Percentiles rank a stretch among this genome's conserved stretches.
Conservation (phyloP, 768 basidiomycete species). For the Xerocomus brunneocitrinus region DNA sequence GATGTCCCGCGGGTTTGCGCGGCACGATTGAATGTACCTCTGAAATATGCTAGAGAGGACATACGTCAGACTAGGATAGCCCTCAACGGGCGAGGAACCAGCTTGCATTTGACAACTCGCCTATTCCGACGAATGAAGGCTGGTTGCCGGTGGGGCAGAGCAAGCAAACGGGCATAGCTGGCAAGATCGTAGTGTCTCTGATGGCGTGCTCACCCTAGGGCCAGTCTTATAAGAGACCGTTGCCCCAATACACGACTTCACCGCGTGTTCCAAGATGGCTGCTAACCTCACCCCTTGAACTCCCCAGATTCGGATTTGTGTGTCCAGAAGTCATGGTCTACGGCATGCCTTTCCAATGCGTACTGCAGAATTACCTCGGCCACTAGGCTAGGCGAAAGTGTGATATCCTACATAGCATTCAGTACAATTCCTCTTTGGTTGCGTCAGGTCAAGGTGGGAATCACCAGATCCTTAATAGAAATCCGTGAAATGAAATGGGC, state of each 20-base stretch:
- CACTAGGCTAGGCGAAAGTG: slow-evolving; percentile 2
- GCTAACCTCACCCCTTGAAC: slow-evolving; percentile 23
- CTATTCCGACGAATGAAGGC: slow-evolving; percentile 19
- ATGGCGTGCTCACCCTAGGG: slow-evolving; percentile 10
- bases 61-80: slow-evolving; percentile 3
- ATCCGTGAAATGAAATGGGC: slow-evolving; percentile 13
- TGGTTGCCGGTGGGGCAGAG: slow-evolving; percentile 22
- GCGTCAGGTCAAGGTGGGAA: slow-evolving; percentile 19
- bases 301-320: slow-evolving; percentile 20
- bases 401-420: not conserved
- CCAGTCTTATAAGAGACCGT: slow-evolving; percentile 28
- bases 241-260: slow-evolving; percentile 31
- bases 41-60: slow-evolving; percentile 21
- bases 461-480: slow-evolving; percentile 14
- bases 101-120: slow-evolving; percentile 17
- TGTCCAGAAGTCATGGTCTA: slow-evolving; percentile 18
- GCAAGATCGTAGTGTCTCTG: slow-evolving; percentile 15
- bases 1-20: not conserved
- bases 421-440: not conserved
- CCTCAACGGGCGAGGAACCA: not conserved
- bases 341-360: slow-evolving; percentile 26
- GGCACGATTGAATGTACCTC: slow-evolving; percentile 11
- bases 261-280: slow-evolving; percentile 28
- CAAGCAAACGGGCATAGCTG: slow-evolving; percentile 22
- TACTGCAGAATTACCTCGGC: slow-evolving; percentile 8